Base-by-base conservation (phyloP, 2,329 filamentous ascomycete species). In the Arthrinium puccinioides region DNA sequence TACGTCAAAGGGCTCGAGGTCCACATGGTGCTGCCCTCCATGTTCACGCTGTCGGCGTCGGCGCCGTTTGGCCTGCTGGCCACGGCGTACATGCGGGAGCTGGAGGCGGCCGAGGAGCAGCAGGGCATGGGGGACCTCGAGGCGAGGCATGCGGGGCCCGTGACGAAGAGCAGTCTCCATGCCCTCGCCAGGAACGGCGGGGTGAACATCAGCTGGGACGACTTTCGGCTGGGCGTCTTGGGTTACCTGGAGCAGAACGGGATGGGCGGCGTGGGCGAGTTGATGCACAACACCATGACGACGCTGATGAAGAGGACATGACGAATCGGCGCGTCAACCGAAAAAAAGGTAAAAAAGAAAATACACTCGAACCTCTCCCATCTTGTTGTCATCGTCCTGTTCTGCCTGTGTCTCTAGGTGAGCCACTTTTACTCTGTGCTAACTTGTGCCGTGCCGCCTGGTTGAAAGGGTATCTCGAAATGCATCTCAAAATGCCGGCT, bases 281-380 rank as follows among this genome's bases (percentile, higher is more conserved):
- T 94, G 50, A 82, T 94, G 71, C 84, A 84, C 57, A 86, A 79
- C 49, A 89, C 85, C 2, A 87, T 92, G 76, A 87, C 82, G 55
- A 77, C 82, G 35, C 60, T 90, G 48, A 79, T 78, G 60, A 74
- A 66, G 42, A 59, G 62, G 23, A 62, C 48, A 16, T 50, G 45
- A 13, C 23, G 27, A 29, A 15, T 25, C 20, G 18, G 4, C 6
- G 20, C 9, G n/a, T n/a, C n/a, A n/a, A n/a, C n/a, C n/a, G n/a
- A n/a, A n/a, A n/a, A n/a, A n/a, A n/a, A n/a, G n/a, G n/a, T n/a
- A n/a, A n/a, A n/a, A n/a, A n/a, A n/a, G n/a, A n/a, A n/a, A n/a
- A n/a, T n/a, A n/a, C n/a, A n/a, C n/a, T n/a, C n/a, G n/a, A n/a
- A n/a, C n/a, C n/a, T n/a, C n/a, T n/a, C n/a, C n/a, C n/a, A n/a